Base-by-base conservation (phyloP, 192 early-diverging fungal genomes). In the Chytriomyces confervae region DNA sequence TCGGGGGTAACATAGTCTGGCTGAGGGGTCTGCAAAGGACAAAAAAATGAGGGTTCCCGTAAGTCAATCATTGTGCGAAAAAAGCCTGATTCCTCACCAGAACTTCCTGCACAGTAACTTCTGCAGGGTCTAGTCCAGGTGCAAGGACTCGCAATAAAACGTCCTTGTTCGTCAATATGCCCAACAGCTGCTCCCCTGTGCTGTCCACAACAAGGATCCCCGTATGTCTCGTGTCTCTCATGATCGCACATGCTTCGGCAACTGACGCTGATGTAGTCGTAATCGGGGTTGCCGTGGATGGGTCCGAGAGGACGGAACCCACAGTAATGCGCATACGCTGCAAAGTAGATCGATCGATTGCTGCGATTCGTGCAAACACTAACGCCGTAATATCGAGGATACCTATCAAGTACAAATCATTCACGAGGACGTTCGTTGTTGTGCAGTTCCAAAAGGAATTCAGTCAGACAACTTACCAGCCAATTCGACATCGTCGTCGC, bases 91-190 rank as follows among this genome's bases (percentile, higher is more conserved):
- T 36, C 36, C 36, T 36, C 36, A 36, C 36, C 9, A 51, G 27
- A 70, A 70, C 23, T 29, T 76, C 62, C 27, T 76, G 81, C 73
- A 88, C 84, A 79, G 80, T 61, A 76, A 95, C 96, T 23, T 88
- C 93, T 62, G 90, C 88, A 74, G 97, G 96, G 79, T 95, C 92
- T 61, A 97, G 83, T n/a, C 94, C 81, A 7, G 83, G 80, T 10
- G 84, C 87, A 36, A 88, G 79, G 3, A 88, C 87, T 47, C 87
- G 61, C 46, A 88, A 68, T n/a, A 86, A 80, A 10, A 88, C 61
- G 43, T 88, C 87, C 79, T 91, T 95, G 82, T 90, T 92, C n/a
- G 96, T 97, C 80, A 97, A 95, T 66, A 97, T 97, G 67, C 96
- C 96, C 18, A 94, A 90, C 51, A 97, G 87, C n/a, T 84, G 89